Conservation (phyloP, 495 filamentous ascomycete species). For the Peziza echinospora region DNA sequence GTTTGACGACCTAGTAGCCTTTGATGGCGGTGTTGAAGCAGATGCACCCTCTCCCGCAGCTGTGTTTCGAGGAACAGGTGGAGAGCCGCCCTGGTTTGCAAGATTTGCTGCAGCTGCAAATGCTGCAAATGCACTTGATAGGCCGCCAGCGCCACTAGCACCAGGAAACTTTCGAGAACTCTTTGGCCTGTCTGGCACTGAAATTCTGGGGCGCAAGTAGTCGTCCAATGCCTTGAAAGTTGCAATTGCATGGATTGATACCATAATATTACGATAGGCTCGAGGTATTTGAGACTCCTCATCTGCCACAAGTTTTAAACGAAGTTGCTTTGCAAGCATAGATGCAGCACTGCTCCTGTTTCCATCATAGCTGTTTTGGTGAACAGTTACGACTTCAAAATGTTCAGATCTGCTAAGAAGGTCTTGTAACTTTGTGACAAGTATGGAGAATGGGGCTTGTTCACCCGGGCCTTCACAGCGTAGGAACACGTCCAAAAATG, state of each 20-base stretch:
- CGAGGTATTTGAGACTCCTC: conserved; percentile 75
- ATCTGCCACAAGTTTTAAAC: conserved; percentile 71
- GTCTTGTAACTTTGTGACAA: conserved; percentile 90
- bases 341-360: conserved; percentile 80
- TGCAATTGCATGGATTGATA: conserved; percentile 94
- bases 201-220: conserved; percentile 81
- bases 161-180: conserved; percentile 26
- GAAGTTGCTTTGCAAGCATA: conserved; percentile 90
- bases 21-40: conserved; percentile 17
- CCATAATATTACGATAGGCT: conserved; percentile 78
- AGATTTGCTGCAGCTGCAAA: conserved; percentile 55
- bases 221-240: conserved; percentile 95
- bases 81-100: conserved; percentile 22
- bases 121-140: conserved; percentile 45
- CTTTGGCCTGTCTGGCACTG: conserved; percentile 57
- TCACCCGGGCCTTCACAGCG: conserved; percentile 7
- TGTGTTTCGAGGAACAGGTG: conserved; percentile 20
- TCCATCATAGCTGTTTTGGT: conserved; percentile 77
- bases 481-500: conserved; percentile 95
- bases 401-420: conserved; percentile 89
- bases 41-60: conserved; percentile 18
- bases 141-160: conserved; percentile 34
- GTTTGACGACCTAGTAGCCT: conserved; percentile 7
- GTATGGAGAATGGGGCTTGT: conserved; percentile 67
- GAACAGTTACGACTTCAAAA: conserved; percentile 90